Evolutionary conservation across 2,329 filamentous ascomycete species (phyloP).

Genomic region (Teratosphaeria zuluensis): DNA sequence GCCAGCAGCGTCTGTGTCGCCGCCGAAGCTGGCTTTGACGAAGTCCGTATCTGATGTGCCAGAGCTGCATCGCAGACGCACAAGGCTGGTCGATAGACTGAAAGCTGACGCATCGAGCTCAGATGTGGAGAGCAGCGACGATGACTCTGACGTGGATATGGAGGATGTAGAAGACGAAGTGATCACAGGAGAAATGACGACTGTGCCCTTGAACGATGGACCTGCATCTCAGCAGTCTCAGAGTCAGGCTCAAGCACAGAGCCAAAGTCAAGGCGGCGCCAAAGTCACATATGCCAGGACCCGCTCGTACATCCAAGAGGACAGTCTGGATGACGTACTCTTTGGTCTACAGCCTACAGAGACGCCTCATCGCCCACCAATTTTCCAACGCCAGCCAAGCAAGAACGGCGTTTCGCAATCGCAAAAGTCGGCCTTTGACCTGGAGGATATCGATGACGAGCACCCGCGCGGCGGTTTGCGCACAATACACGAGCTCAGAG

Average conservation of each 20-base stretch:
- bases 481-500: constrained; percentile 53
- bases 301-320: constrained; percentile 48
- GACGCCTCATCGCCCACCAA: constrained; percentile 8
- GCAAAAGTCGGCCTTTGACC: constrained; percentile 21
- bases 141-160: constrained; percentile 12
- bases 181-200: not conserved
- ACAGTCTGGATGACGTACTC: constrained; percentile 30
- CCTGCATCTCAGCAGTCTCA: not conserved
- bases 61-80: constrained; percentile 11
- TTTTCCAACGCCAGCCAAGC: constrained; percentile 3
- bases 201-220: not conserved
- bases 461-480: constrained; percentile 36
- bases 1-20: not conserved
- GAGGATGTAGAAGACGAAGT: constrained; percentile 1
- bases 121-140: constrained; percentile 13
- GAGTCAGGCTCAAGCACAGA: not conserved
- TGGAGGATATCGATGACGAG: constrained; percentile 39
- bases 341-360: not conserved
- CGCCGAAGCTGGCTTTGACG: constrained; percentile 5
- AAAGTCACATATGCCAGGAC: constrained; percentile 51
- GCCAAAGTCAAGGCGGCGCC: constrained; percentile 23
- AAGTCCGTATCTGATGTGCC: constrained; percentile 17
- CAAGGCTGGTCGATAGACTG: constrained; percentile 24
- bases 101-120: constrained; percentile 20
- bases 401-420: constrained; percentile 7